These are phyloP conservation scores for Petasospora fabianii DNA, from an alignment of 1,139 yeast species.

Conservation along the genomic window DNA sequence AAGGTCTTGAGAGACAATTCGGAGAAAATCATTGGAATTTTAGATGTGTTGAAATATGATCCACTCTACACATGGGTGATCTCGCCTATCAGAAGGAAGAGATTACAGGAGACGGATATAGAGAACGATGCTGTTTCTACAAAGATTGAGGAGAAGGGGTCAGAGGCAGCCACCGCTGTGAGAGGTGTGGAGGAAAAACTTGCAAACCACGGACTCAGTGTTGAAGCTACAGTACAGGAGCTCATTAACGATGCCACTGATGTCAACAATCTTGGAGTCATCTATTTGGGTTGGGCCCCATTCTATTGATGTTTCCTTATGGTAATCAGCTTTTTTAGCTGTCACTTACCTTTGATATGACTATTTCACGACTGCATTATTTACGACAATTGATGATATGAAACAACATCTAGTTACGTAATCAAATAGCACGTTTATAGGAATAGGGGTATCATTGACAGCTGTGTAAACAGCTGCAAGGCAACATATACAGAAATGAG, in stretches of 20 bases:
- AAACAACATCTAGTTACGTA: no score
- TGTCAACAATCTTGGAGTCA: slow-evolving; percentile 61
- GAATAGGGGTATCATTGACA: no score
- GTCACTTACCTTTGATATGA: no score
- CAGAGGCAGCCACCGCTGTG: slow-evolving; percentile 80
- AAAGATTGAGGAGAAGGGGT: slow-evolving; percentile 48
- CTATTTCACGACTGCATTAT: no score
- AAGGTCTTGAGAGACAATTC: slow-evolving; percentile 61
- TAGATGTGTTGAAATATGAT: slow-evolving; percentile 87
- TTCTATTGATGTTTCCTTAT: slow-evolving; percentile 30
- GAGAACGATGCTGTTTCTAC: slow-evolving; percentile 14
- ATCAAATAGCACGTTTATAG: no score
- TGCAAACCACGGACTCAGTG: slow-evolving; percentile 61
- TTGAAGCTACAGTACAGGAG: slow-evolving; percentile 81
- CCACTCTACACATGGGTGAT: slow-evolving; percentile 90
- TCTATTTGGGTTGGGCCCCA: slow-evolving; percentile 80
- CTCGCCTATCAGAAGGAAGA: slow-evolving; percentile 62
- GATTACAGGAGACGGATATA: slow-evolving; percentile 42
- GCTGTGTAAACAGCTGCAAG: no score
- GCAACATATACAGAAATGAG: no score
- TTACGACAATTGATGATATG: no score
- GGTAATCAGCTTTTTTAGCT: no score
- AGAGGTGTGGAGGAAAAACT: slow-evolving; percentile 69
- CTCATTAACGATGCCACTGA: slow-evolving; percentile 75
- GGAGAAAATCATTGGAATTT: slow-evolving; percentile 71